Evolutionary conservation across 768 basidiomycete species (phyloP), one percentile per base, ranked within the genome.

Genomic region (Polyporus arcularius): DNA sequence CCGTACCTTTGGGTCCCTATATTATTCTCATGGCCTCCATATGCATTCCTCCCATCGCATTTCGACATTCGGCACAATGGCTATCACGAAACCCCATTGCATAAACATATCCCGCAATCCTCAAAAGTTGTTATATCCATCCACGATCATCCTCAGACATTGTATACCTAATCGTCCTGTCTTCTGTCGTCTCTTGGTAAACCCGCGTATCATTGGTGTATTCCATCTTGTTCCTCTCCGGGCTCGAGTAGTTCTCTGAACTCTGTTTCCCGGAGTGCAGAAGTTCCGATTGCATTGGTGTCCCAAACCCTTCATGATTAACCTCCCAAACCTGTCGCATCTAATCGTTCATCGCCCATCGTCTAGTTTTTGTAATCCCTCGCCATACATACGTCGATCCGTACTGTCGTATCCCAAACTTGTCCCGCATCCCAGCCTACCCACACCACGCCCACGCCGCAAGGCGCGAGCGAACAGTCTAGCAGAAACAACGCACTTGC

Each of bases 51-150:
- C 38, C 45, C 50, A 28, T 26, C 47, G 35, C 55, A 56, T 57
- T 31, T 14, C 15, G 21, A 45, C 47, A 58, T 42, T 41, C 35
- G 11, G 40, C 61, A 40, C 49, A 39, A 32, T 59, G 41, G 57
- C 62, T 41, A 26, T 35, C 62, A 31, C 47, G 53, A 54, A 40
- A 39, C 61, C 50, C 54, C 18, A 12, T 54, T 54, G 45, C 51
- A 57, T 60, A 54, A 38, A 16, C 21, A 42, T 53, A 53, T 31
- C 52, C 55, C 49, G 4, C 11, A 21, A 26, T 16, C 31, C 48
- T 61, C 55, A 61, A 62, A 62, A 57, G 45, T 58, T 48, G 61
- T 56, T 62, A 62, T 62, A 62, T 62, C 56, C 61, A 57, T 62
- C 52, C 61, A 48, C 30, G 50, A 57, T 48, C 46, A 26, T 47